phyloP scores from a whole-genome alignment of 345 rosid species.

The sweet orange (Citrus sinensis) region DVS_A1.0 CM039161.1:19836501-19837000 shows the following conservation, averaged over 20 bases:
- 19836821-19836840: background rate
- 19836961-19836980: too few species aligned
- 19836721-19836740: constrained; percentile 23
- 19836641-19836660: constrained; percentile 6
- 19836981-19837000: too few species aligned
- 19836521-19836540: too few species aligned
- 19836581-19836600: constrained; percentile 12
- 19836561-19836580: background rate
- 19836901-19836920: background rate
- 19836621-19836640: background rate
- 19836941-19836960: too few species aligned
- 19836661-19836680: constrained; percentile 23
- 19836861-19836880: background rate
- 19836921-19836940: background rate
- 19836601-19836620: constrained; percentile 26
- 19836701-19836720: constrained; percentile 6
- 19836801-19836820: background rate
- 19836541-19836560: constrained; percentile 12
- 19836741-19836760: constrained; percentile 8
- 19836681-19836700: constrained; percentile 7
- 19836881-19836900: background rate
- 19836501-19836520: too few species aligned
- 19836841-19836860: background rate
- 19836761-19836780: too few species aligned
- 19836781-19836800: too few species aligned